phyloP scores from a whole-genome alignment of 2,329 filamentous ascomycete genomes.

The Delphinella strobiligena region DNA sequence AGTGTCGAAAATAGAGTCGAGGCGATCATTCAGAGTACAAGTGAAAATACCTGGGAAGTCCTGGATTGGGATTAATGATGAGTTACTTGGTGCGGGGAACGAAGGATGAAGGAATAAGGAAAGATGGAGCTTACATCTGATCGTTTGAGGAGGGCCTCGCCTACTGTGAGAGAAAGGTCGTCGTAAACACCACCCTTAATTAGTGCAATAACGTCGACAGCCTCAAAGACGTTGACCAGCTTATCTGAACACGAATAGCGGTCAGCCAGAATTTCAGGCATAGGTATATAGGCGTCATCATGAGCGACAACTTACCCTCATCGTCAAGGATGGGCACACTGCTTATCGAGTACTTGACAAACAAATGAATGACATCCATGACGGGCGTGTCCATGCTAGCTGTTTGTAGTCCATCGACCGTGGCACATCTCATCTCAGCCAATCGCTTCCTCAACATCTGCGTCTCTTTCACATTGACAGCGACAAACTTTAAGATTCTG shows the following conservation, averaged over 20 bases:
- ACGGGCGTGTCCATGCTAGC: slow-evolving; percentile 83
- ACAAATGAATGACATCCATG: slow-evolving; percentile 83
- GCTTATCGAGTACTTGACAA: slow-evolving; percentile 88
- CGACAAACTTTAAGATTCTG: slow-evolving; percentile 95
- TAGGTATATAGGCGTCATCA: slow-evolving; percentile 2
- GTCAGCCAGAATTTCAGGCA: too few relatives aligned
- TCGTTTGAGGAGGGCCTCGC: slow-evolving; percentile 77
- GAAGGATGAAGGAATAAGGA: background rate
- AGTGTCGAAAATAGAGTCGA: slow-evolving; percentile 94
- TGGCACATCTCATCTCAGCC: slow-evolving; percentile 72
- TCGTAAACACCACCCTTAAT: slow-evolving; percentile 92
- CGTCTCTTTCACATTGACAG: slow-evolving; percentile 85
- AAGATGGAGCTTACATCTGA: slow-evolving; percentile 46
- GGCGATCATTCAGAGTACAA: slow-evolving; percentile 77
- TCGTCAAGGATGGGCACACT: slow-evolving; percentile 86
- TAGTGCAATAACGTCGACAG: slow-evolving; percentile 90
- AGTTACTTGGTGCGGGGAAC: background rate
- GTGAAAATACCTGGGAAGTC: slow-evolving; percentile 97
- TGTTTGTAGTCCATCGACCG: slow-evolving; percentile 68
- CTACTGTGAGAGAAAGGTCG: slow-evolving; percentile 73
- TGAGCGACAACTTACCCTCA: slow-evolving; percentile 45
- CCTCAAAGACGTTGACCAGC: slow-evolving; percentile 93
- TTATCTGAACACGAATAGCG: slow-evolving; percentile 31
- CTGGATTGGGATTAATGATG: too few relatives aligned
- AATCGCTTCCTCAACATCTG: slow-evolving; percentile 80